Evolutionary conservation across 306 rosid genomes (phyloP).

Genomic region (Acacia crassicarpa): DNA sequence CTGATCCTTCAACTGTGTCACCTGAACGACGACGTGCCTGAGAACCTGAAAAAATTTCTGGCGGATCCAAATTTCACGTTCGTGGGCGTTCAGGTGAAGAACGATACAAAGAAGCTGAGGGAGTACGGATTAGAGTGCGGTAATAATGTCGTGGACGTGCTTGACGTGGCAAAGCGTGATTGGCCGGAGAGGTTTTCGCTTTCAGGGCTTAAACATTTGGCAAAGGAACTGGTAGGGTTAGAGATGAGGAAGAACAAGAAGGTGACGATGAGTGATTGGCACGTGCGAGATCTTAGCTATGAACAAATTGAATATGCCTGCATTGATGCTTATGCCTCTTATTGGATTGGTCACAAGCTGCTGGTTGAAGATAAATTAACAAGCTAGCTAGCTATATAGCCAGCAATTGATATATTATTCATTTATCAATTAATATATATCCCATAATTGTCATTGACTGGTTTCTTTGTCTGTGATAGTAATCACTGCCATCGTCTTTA

Average conservation of each 20-base stretch:
- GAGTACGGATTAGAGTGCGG: constrained; percentile 21
- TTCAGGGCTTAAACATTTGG: constrained; percentile 24
- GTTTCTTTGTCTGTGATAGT: neutral
- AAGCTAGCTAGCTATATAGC: neutral
- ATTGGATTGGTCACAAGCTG: constrained; percentile 31
- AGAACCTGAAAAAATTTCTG: neutral
- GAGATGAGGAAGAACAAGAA: constrained; percentile 30
- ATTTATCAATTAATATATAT: neutral
- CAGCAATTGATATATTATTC: neutral
- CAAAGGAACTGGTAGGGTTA: constrained; percentile 21
- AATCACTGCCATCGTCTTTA: neutral
- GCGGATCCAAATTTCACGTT: neutral
- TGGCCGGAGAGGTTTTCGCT: neutral
- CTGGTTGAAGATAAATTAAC: constrained; percentile 7
- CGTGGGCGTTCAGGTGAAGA: constrained; percentile 31
- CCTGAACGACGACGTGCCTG: neutral
- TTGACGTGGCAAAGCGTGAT: neutral
- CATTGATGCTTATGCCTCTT: constrained; percentile 41
- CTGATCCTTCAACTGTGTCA: constrained; percentile 16
- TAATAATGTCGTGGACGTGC: constrained; percentile 7
- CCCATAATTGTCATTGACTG: neutral
- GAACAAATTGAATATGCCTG: constrained; percentile 37
- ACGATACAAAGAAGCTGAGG: neutral
- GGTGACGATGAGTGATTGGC: constrained; percentile 20
- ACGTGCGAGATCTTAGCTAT: neutral